Evolutionary conservation across 371 early-diverging fungal species (phyloP).

Genomic region (Mortierella sp.): DNA sequence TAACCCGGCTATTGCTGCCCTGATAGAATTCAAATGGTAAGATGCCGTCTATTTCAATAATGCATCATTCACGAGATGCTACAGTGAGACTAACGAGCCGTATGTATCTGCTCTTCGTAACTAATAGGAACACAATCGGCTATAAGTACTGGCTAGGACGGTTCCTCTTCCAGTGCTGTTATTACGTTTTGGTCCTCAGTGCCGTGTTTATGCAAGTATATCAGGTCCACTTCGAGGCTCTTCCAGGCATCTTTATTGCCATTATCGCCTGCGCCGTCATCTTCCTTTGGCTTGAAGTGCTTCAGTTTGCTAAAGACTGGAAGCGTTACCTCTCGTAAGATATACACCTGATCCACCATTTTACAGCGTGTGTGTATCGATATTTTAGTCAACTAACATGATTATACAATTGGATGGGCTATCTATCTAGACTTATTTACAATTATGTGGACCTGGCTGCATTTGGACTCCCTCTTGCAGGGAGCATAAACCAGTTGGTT

Average conservation of each 20-base stretch:
- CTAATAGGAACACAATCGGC: constrained; percentile 35
- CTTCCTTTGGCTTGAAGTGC: constrained; percentile 29
- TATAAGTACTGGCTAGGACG: constrained; percentile 27
- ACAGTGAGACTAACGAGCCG: too few relatives aligned
- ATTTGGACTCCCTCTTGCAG: constrained; percentile 9
- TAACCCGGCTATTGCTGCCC: constrained; percentile 25
- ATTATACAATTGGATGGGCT: background rate
- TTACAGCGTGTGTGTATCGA: background rate
- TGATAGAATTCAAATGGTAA: constrained; percentile 46
- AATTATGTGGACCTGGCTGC: constrained; percentile 20
- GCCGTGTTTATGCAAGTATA: constrained; percentile 24
- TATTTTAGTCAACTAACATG: background rate
- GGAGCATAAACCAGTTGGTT: constrained; percentile 3
- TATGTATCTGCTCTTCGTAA: too few relatives aligned
- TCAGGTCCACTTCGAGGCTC: background rate
- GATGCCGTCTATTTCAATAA: background rate
- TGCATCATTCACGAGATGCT: too few relatives aligned
- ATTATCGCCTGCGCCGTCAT: constrained; percentile 5
- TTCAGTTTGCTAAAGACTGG: background rate
- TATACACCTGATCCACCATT: too few relatives aligned
- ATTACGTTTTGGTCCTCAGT: constrained; percentile 15
- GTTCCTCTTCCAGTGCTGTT: constrained; percentile 19
- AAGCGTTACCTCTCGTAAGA: constrained; percentile 17
- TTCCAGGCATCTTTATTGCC: constrained; percentile 12
- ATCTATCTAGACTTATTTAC: constrained; percentile 10